Evolutionary conservation across 2,329 filamentous ascomycete species (phyloP).

Genomic region (Cladorrhinum sp.): DNA sequence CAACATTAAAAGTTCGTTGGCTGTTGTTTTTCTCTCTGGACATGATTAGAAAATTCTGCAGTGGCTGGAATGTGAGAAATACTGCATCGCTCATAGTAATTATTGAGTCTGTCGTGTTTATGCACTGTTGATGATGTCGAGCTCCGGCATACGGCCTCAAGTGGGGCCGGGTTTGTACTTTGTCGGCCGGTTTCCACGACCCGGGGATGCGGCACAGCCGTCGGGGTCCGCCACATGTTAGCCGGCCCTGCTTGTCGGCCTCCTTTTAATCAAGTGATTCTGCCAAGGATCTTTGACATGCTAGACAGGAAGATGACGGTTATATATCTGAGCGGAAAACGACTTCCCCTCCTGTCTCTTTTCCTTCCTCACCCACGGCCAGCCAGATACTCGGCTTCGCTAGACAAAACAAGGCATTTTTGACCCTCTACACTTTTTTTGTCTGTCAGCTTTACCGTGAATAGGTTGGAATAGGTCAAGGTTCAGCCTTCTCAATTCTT

Average conservation of each 20-base stretch:
- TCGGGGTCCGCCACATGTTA: not conserved
- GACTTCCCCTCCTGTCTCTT: not conserved
- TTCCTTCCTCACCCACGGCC: constrained; percentile 9
- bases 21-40: not conserved
- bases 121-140: not conserved
- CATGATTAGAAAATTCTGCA: not conserved
- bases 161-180: not conserved
- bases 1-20: too few species aligned
- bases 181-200: not conserved
- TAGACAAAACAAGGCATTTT: not conserved
- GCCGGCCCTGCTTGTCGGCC: not conserved
- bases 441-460: not conserved
- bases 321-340: not conserved
- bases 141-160: not conserved
- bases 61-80: not conserved
- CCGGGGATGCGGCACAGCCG: not conserved
- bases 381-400: not conserved
- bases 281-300: not conserved
- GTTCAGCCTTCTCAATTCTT: too few species aligned
- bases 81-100: not conserved
- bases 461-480: too few species aligned
- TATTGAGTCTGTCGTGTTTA: not conserved
- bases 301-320: not conserved
- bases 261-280: not conserved
- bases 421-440: not conserved